Evolutionary conservation across 2,329 filamentous ascomycete species (phyloP).

Genomic region (Diaporthe vexans): DNA sequence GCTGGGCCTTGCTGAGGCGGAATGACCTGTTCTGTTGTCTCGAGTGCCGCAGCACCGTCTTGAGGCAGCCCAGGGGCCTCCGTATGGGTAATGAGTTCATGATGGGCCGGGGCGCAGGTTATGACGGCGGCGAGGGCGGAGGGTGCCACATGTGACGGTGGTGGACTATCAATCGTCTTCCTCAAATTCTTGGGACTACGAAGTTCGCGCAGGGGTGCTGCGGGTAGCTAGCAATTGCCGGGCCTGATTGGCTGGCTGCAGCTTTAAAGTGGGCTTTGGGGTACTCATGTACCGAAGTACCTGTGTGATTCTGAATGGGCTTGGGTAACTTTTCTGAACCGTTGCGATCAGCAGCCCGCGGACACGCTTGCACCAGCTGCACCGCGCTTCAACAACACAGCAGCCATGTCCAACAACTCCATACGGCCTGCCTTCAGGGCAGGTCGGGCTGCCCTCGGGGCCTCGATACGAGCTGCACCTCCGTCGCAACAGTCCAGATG

Average conservation of each 20-base stretch:
- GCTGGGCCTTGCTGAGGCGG: constrained; percentile 36
- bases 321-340: constrained; percentile 39
- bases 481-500: constrained; percentile 42
- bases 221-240: constrained; percentile 27
- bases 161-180: constrained; percentile 40
- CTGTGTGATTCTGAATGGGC: background rate
- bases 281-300: constrained; percentile 7
- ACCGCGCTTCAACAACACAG: constrained; percentile 27
- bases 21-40: constrained; percentile 58
- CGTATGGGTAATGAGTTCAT: constrained; percentile 74
- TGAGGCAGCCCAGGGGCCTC: constrained; percentile 80
- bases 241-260: constrained; percentile 2
- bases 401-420: constrained; percentile 45
- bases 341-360: constrained; percentile 35
- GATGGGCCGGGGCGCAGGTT: constrained; percentile 46
- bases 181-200: constrained; percentile 41
- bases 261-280: background rate
- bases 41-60: constrained; percentile 72
- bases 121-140: constrained; percentile 36
- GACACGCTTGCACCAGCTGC: constrained; percentile 22
- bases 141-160: constrained; percentile 31
- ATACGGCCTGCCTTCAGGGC: constrained; percentile 45
- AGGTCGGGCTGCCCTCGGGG: constrained; percentile 42
- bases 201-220: constrained; percentile 24
- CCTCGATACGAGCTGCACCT: constrained; percentile 39